Conservation (phyloP, 257 asterid species). For the Penstemon eatonii region DNA sequence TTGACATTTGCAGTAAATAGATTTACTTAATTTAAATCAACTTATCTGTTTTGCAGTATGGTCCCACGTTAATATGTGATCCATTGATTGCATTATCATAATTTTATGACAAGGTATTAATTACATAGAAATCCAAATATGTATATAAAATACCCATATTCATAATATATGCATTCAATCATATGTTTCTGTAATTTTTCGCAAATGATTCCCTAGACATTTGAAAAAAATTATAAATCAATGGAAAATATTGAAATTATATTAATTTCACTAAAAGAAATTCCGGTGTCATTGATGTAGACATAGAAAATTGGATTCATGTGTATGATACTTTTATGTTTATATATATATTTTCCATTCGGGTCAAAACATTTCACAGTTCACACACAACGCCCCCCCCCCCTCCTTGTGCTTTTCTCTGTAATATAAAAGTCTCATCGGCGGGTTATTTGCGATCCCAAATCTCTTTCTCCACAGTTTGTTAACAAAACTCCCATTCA, state of each 20-base stretch:
- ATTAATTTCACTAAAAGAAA: too few species aligned
- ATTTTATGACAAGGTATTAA: conserved; percentile 7
- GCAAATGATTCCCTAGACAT: too few species aligned
- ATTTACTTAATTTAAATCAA: too few species aligned
- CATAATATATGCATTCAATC: background rate
- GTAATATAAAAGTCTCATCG: conserved; percentile 28
- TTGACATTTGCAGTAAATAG: too few species aligned
- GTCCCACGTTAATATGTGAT: background rate
- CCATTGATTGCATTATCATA: background rate
- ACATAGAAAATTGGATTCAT: too few species aligned
- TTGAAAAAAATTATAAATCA: too few species aligned
- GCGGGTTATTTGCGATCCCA: conserved; percentile 48
- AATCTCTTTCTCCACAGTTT: conserved; percentile 29
- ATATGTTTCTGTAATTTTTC: too few species aligned
- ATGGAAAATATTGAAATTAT: too few species aligned
- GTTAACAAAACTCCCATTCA: conserved; percentile 35
- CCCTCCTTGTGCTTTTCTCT: background rate
- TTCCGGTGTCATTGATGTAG: too few species aligned
- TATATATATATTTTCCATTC: background rate
- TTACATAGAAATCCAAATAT: background rate
- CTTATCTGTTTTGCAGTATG: background rate
- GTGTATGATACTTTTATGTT: too few species aligned
- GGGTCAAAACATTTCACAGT: conserved; percentile 18
- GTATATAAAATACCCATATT: background rate
- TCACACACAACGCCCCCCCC: conserved; percentile 10